These are phyloP conservation scores for Colletotrichum sidae DNA, from an alignment of 2,329 filamentous ascomycete species.

Conservation along the genomic window DNA sequence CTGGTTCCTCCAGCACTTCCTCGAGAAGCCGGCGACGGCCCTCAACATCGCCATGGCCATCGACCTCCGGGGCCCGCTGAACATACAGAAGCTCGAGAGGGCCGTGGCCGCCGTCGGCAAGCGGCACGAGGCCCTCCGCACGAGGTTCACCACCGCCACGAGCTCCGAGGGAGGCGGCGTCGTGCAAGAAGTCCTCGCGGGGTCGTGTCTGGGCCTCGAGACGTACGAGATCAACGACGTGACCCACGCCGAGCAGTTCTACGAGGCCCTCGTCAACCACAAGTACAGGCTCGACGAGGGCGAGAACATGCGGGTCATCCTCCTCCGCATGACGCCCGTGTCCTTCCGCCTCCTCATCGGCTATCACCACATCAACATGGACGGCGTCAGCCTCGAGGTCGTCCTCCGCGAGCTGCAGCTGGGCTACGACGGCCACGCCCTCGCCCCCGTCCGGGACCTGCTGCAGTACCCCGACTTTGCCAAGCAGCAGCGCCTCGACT, in stretches of 20 bases:
- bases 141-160: conserved; percentile 39
- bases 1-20: conserved; percentile 50
- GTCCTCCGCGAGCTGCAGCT: not conserved
- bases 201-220: not conserved
- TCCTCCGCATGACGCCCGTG: not conserved
- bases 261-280: not conserved
- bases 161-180: not conserved
- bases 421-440: not conserved
- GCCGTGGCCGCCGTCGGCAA: conserved; percentile 46
- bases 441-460: not conserved
- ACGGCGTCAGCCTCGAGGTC: conserved; percentile 3
- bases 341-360: not conserved
- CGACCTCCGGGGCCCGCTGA: conserved; percentile 48
- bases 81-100: conserved; percentile 43
- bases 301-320: not conserved
- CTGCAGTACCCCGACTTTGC: conserved; percentile 9
- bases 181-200: not conserved
- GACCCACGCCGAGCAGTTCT: not conserved
- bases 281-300: not conserved
- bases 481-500: not conserved
- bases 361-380: conserved; percentile 15
- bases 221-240: not conserved
- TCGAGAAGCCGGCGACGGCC: conserved; percentile 47
- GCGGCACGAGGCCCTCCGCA: conserved; percentile 50
- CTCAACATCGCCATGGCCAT: conserved; percentile 52